Base-by-base conservation (phyloP, 73 alveolate species). In the Uronychia binucleata region DNA sequence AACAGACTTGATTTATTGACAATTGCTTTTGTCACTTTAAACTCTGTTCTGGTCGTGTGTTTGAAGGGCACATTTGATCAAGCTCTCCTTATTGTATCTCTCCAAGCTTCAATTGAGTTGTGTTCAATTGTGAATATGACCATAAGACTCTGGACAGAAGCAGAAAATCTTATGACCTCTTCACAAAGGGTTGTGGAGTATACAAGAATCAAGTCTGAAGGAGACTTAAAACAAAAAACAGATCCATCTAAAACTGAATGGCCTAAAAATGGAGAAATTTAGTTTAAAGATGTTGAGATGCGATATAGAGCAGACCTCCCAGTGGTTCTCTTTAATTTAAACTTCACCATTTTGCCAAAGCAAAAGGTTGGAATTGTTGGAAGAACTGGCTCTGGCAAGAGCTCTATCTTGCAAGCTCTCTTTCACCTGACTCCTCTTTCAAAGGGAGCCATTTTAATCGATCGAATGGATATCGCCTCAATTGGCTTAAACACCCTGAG, bases 311-410 rank as follows among this genome's bases (percentile, higher is more conserved):
- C 98, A 31, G 93, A 92, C 30, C 88, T 96, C 46, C 97, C 95
- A 31, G 35, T 85, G 0, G 99, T 96, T 27, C 84, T 98, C 80
- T 92, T 95, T 30, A 95, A 97, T 27, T 85, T 98, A 31, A 91
- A 93, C 78, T 85, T 98, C 46, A 30, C 34, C 30, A 87, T 97
- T n/a, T 30, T 85, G 13, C 92, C 98, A 34, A 94, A 95, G 60
- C 96, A 95, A 85, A 97, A 97, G 92, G 92, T 98, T 28, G 99
- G 99, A 19, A 91, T 96, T 28, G 98, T 98, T 25, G 99, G 99
- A 14, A 95, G 99, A 87, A 98, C 99, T 30, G 99, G 99, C 1
- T 88, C 97, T 46, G 98, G 98, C n/a, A 95, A 95, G 79, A 86
- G 96, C 29, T 60, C 98, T 1, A 30, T 95, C 14, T 82, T 87